phyloP scores from a whole-genome alignment of 139 green algal species.

The Ettlia oleoabundans region DNA sequence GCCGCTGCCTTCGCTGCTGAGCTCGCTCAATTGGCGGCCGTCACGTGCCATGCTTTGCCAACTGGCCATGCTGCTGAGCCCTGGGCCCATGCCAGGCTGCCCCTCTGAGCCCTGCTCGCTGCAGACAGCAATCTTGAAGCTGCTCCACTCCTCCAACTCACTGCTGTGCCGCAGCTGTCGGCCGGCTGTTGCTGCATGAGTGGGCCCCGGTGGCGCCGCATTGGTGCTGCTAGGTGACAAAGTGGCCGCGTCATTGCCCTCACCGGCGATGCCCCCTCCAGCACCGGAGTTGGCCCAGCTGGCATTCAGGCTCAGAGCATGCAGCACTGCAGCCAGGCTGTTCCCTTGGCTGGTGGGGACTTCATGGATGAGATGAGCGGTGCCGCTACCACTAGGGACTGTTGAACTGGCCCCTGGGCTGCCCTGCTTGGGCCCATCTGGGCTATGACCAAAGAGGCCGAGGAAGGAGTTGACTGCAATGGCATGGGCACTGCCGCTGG shows the following conservation, averaged over 20 bases:
- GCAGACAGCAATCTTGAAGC: constrained; percentile 12
- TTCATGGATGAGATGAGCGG: background rate
- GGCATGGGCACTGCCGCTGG: background rate
- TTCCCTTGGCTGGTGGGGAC: background rate
- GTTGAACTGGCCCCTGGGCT: background rate
- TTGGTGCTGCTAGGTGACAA: background rate
- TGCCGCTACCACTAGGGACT: no score
- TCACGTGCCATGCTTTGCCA: background rate
- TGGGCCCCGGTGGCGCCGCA: background rate
- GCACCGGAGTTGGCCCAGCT: no score
- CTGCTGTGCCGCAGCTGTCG: constrained; percentile 2
- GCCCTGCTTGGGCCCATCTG: background rate
- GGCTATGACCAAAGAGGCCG: background rate
- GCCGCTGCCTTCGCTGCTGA: background rate
- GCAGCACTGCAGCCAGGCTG: constrained; percentile 9
- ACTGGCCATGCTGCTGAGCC: background rate
- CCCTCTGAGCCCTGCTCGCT: background rate
- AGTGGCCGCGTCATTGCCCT: background rate
- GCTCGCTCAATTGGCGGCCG: background rate
- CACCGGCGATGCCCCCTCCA: background rate
- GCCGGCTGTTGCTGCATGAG: no score
- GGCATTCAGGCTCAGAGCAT: no score
- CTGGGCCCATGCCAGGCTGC: background rate
- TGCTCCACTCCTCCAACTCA: constrained; percentile 5
- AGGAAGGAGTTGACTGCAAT: background rate